Conservation (phyloP, 306 rosid species). For the Pueraria montana region DNA sequence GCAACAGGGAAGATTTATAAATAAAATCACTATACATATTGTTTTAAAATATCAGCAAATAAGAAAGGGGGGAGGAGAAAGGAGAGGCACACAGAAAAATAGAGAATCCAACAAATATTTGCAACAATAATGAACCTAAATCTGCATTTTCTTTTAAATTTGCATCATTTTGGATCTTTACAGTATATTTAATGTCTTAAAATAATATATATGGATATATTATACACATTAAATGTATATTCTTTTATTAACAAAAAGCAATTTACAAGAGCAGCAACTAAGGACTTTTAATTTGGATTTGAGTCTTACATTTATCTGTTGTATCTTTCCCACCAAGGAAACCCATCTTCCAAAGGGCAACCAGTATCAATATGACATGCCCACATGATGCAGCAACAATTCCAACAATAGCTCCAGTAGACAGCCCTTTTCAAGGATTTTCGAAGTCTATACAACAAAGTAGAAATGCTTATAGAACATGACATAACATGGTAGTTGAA, state of each 20-base stretch:
- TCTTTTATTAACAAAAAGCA: background rate
- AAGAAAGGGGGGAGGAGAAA: background rate
- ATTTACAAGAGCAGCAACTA: conserved; percentile 16
- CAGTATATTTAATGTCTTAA: conserved; percentile 14
- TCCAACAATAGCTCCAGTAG: conserved; percentile 77
- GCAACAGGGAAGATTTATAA: conserved; percentile 36
- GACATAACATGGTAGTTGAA: background rate
- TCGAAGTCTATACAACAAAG: conserved; percentile 60
- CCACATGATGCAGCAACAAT: conserved; percentile 65
- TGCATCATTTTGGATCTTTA: no score
- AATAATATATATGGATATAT: background rate
- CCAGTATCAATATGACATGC: conserved; percentile 54
- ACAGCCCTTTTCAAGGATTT: conserved; percentile 58
- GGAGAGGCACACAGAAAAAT: background rate
- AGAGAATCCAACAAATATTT: background rate
- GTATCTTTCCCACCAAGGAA: conserved; percentile 56
- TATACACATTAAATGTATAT: background rate
- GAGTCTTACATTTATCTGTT: conserved; percentile 65
- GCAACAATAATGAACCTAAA: conserved; percentile 11
- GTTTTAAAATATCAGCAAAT: background rate
- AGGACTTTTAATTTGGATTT: conserved; percentile 2
- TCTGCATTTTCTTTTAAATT: background rate
- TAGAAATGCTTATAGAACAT: conserved; percentile 19
- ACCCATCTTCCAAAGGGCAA: conserved; percentile 62
- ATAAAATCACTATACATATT: background rate